phyloP scores from a whole-genome alignment of 2,329 filamentous ascomycete genomes.

The Cytospora chrysosperma region DNA sequence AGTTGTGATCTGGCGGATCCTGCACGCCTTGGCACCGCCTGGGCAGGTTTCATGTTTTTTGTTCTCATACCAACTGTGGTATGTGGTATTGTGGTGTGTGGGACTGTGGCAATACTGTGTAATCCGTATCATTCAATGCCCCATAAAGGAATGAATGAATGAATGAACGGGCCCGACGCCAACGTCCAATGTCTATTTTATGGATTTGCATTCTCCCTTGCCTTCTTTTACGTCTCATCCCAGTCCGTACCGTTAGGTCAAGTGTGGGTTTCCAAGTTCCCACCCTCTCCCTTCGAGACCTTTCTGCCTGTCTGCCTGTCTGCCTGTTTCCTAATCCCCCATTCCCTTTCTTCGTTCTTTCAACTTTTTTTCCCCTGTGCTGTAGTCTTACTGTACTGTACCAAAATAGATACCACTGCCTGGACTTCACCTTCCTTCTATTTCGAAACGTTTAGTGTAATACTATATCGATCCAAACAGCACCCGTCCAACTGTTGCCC shows the following conservation, averaged over 20 bases:
- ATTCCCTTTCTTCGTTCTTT: not conserved
- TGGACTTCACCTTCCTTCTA: not conserved
- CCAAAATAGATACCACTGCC: not conserved
- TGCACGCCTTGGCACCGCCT: not conserved
- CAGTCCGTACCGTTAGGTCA: not conserved
- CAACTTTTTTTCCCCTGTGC: not conserved
- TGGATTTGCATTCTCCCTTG: slow-evolving; percentile 1
- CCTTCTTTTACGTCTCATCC: not conserved
- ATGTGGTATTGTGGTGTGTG: not conserved
- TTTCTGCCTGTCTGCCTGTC: not conserved
- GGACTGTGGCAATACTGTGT: not conserved
- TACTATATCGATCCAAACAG: not conserved
- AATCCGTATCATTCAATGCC: not conserved
- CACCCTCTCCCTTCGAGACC: not conserved
- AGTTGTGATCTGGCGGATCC: not conserved
- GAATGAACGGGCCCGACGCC: slow-evolving; percentile 2
- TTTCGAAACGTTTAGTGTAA: not conserved
- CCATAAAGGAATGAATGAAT: slow-evolving; percentile 7
- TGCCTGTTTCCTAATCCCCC: not conserved
- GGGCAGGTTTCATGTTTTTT: slow-evolving; percentile 5
- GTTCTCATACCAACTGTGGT: not conserved
- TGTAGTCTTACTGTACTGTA: not conserved
- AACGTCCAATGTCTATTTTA: slow-evolving; percentile 12
- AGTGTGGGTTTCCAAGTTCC: not conserved
- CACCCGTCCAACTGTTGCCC: not conserved